Evolutionary conservation across 371 early-diverging fungal species (phyloP).

Genomic region (Nematocida sp.): DNA sequence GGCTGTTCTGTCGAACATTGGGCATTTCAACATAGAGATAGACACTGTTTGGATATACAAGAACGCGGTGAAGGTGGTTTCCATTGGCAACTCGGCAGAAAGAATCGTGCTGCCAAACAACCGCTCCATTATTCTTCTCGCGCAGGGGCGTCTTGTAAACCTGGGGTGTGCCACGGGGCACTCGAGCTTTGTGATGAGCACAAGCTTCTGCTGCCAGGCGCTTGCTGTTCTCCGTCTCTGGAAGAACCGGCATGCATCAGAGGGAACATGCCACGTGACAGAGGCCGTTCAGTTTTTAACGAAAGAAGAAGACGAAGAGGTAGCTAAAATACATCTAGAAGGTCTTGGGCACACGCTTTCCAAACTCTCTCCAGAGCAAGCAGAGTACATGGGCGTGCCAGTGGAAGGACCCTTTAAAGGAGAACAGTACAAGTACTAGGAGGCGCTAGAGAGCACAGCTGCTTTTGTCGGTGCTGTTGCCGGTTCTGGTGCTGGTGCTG

Average conservation of each 20-base stretch:
- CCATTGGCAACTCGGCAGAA: slow-evolving; percentile 96
- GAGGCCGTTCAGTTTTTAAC: slow-evolving; percentile 75
- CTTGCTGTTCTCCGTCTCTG: slow-evolving; percentile 93
- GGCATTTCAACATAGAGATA: slow-evolving; percentile 95
- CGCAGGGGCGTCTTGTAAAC: slow-evolving; percentile 95
- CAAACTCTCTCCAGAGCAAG: slow-evolving; percentile 69
- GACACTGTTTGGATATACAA: slow-evolving; percentile 94
- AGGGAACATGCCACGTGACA: slow-evolving; percentile 66
- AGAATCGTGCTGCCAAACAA: slow-evolving; percentile 83
- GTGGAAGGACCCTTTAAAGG: slow-evolving; percentile 87
- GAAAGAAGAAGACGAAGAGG: slow-evolving; percentile 96
- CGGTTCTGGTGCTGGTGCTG: too few relatives aligned
- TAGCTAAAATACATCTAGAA: slow-evolving; percentile 83
- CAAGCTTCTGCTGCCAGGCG: slow-evolving; percentile 94
- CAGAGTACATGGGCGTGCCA: slow-evolving; percentile 76
- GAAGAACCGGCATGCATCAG: slow-evolving; percentile 70
- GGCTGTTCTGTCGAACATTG: slow-evolving; percentile 94
- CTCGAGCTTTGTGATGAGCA: slow-evolving; percentile 94
- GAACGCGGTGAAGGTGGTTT: slow-evolving; percentile 75
- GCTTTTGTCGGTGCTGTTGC: not conserved
- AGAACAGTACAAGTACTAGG: slow-evolving; percentile 69
- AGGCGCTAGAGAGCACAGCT: not conserved
- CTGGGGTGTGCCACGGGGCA: slow-evolving; percentile 96
- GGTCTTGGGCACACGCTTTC: slow-evolving; percentile 86
- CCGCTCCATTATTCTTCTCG: slow-evolving; percentile 81